Evolutionary conservation across 345 rosid genomes (phyloP), one percentile per base, ranked within the genome.

Genomic region (Syzygium grande): DNA sequence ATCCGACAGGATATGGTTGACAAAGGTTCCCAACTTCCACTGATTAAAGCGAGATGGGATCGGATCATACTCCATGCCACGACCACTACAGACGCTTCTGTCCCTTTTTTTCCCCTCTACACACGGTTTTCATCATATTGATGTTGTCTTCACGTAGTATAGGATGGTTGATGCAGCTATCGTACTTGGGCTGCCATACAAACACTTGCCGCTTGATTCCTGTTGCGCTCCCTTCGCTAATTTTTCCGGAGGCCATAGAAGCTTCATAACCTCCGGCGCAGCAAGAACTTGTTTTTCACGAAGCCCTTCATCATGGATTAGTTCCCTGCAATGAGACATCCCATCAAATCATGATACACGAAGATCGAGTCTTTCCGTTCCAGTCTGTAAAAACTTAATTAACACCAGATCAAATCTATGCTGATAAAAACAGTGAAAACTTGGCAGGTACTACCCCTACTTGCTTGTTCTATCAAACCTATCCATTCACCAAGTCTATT

Each of bases 141-240:
- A 30, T 92, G 89, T 89, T 16, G 56, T 89, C 88, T 91, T 94
- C 61, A 65, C 89, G 85, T 90, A 92, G 90, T 90, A 55, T 85
- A 97, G 92, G 49, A 97, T 92, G 85, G 93, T 90, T 5, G 92
- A 92, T 86, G 98, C 97, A 41, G 99, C 99, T 85, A 96, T 88
- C 89, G 77, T 84, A 87, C 98, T 97, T 25, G 98, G 98, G 55
- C 92, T 90, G 90, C 89, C 73, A 49, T 59, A 27, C 4, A 90
- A 86, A 25, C 87, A 85, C 22, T 21, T 88, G 91, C 83, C 22
- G 25, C 83, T 73, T 19, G 54, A 84, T 68, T 43, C 85, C 87
- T 46, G 13, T 86, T 87, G 89, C 52, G 41, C 85, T 86, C 85
- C 84, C 58, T 85, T 90, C 85, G 68, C 88, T 38, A 54, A 52